Conservation (phyloP, 805 yeast species). For the Torulaspora gathmanii region DNA sequence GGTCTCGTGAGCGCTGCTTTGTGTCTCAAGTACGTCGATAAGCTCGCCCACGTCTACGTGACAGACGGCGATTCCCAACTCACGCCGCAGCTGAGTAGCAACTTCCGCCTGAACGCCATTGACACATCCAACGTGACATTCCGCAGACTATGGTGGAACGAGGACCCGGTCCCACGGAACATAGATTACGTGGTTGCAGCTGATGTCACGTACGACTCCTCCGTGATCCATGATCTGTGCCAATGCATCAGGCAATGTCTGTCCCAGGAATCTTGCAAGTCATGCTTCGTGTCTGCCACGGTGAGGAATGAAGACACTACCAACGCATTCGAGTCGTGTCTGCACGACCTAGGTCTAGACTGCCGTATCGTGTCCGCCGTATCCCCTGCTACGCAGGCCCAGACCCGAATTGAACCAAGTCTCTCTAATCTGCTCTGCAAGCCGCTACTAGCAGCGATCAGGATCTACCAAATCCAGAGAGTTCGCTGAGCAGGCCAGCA, state of each 20-base stretch:
- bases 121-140: conserved; percentile 20
- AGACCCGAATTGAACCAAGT: conserved; percentile 3
- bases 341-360: conserved; percentile 24
- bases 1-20: conserved; percentile 52
- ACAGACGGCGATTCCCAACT: conserved; percentile 35
- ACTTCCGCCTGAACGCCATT: conserved; percentile 44
- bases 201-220: conserved; percentile 79
- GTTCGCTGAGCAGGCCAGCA: background rate
- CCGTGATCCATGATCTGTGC: conserved; percentile 53
- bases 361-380: conserved; percentile 21
- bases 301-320: conserved; percentile 57
- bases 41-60: conserved; percentile 17
- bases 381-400: conserved; percentile 10
- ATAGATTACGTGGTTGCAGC: conserved; percentile 67
- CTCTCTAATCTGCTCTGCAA: conserved; percentile 9
- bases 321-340: conserved; percentile 39
- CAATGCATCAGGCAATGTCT: conserved; percentile 38
- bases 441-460: conserved; percentile 24
- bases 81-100: conserved; percentile 30
- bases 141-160: conserved; percentile 58
- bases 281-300: conserved; percentile 61
- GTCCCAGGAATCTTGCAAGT: conserved; percentile 10
- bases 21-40: conserved; percentile 10
- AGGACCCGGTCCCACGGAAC: conserved; percentile 38
- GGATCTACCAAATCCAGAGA: conserved; percentile 21